Percentiles rank a stretch among this genome's conserved stretches.
phyloP scores from a whole-genome alignment of 2,329 filamentous ascomycete species.

The Aspergillus phoenicis region DNA sequence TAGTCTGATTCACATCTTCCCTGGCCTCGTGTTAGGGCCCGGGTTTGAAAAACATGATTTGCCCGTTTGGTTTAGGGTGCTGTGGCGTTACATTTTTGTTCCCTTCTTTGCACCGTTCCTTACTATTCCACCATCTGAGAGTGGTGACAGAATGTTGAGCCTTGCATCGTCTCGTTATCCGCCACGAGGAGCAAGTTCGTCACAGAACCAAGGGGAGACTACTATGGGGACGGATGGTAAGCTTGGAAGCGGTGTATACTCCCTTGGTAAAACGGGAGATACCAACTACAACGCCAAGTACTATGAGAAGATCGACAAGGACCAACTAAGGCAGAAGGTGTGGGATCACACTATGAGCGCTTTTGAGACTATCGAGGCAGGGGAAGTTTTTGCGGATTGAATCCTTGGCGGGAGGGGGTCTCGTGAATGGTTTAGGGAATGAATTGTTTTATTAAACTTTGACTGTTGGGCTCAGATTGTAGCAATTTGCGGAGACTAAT shows the following conservation, averaged over 20 bases:
- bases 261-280: slow-evolving; percentile 1
- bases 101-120: slow-evolving; percentile 1
- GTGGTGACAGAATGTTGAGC: slow-evolving; percentile 5
- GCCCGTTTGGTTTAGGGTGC: slow-evolving; percentile 5
- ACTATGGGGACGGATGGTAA: slow-evolving; percentile 5
- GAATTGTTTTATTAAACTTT: background rate
- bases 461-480: too few species aligned
- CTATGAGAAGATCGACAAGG: slow-evolving; percentile 8
- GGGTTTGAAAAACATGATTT: background rate
- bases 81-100: slow-evolving; percentile 9
- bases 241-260: slow-evolving; percentile 8
- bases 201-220: background rate
- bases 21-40: slow-evolving; percentile 9
- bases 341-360: slow-evolving; percentile 11
- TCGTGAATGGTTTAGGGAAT: background rate
- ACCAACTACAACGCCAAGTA: background rate
- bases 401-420: too few species aligned
- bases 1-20: slow-evolving; percentile 10
- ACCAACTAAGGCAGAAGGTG: slow-evolving; percentile 1
- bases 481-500: too few species aligned
- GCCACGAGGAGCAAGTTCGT: background rate
- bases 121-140: slow-evolving; percentile 1
- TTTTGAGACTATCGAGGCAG: slow-evolving; percentile 1
- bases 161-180: slow-evolving; percentile 7
- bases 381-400: slow-evolving; percentile 3